A percentile compares a stretch with the other conserved stretches of the same genome.
Conservation (phyloP, 2,329 filamentous ascomycete species). For the Emydomyces testavorans region DNA sequence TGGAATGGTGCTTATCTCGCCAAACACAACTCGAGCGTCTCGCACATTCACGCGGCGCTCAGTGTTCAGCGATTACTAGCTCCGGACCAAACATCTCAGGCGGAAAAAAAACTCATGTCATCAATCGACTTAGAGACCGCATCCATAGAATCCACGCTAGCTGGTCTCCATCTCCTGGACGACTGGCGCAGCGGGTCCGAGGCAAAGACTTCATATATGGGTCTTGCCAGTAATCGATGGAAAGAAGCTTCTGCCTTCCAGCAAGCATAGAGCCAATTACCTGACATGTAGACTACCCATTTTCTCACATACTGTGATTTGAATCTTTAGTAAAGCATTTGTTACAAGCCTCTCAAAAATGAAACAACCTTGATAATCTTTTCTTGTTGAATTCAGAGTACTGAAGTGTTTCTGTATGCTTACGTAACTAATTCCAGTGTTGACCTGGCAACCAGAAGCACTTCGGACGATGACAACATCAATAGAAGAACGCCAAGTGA, state of each 20-base stretch:
- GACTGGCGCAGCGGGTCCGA: conserved; percentile 42
- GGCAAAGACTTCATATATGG: conserved; percentile 40
- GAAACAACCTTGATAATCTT: not conserved
- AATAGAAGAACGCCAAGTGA: conserved; percentile 1
- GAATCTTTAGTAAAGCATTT: not conserved
- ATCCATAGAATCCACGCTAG: conserved; percentile 46
- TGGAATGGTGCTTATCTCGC: conserved; percentile 56
- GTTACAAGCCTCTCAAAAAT: not conserved
- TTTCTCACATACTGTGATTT: not conserved
- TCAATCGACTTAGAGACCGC: conserved; percentile 43
- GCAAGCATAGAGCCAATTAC: not conserved
- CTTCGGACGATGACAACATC: conserved; percentile 2
- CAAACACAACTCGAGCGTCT: conserved; percentile 50
- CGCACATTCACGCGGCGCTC: conserved; percentile 54
- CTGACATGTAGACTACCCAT: conserved; percentile 1
- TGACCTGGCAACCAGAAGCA: conserved; percentile 5
- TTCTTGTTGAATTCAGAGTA: not conserved
- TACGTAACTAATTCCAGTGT: no score
- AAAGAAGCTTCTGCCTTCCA: conserved; percentile 31
- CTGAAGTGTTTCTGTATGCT: no score
- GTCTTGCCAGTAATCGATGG: conserved; percentile 33
- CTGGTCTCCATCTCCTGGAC: conserved; percentile 42
- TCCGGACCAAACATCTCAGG: conserved; percentile 43
- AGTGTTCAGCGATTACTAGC: conserved; percentile 49
- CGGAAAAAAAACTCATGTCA: conserved; percentile 53